Percentiles rank a stretch among this genome's conserved stretches.
phyloP scores from a whole-genome alignment of 768 basidiomycete species.

The Porphyrellus cyaneotinctus region DNA sequence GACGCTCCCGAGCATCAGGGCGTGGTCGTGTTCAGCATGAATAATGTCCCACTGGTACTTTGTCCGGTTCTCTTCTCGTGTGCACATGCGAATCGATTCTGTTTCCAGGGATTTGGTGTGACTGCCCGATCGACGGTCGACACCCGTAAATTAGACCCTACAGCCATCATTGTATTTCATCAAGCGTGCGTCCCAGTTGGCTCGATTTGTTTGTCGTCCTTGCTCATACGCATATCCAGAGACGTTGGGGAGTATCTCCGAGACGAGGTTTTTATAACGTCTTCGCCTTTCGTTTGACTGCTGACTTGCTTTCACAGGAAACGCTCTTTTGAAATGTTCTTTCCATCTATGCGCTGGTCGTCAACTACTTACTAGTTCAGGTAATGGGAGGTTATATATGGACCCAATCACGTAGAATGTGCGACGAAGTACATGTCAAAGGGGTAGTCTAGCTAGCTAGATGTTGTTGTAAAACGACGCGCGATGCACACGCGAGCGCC shows the following conservation, averaged over 20 bases:
- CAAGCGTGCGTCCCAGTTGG: conserved; percentile 62
- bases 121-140: conserved; percentile 94
- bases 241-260: conserved; percentile 98
- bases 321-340: conserved; percentile 60
- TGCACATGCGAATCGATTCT: conserved; percentile 5
- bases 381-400: conserved; percentile 16
- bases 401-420: conserved; percentile 7
- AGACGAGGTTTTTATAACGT: conserved; percentile 67
- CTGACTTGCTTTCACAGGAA: conserved; percentile 51
- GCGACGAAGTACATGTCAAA: no score
- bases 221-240: conserved; percentile 37
- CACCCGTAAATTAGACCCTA: conserved; percentile 95
- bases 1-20: conserved; percentile 99
- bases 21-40: conserved; percentile 95
- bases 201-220: not conserved
- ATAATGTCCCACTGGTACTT: conserved; percentile 82
- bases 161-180: conserved; percentile 96
- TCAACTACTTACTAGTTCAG: conserved; percentile 15
- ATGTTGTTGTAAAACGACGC: no score
- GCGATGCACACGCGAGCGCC: not conserved
- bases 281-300: not conserved
- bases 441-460: no score
- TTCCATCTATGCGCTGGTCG: not conserved
- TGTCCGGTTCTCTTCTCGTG: not conserved
- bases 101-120: conserved; percentile 87